Evolutionary conservation across 2,329 filamentous ascomycete species (phyloP).

Genomic region (Allantophomopsis lycopodina): DNA sequence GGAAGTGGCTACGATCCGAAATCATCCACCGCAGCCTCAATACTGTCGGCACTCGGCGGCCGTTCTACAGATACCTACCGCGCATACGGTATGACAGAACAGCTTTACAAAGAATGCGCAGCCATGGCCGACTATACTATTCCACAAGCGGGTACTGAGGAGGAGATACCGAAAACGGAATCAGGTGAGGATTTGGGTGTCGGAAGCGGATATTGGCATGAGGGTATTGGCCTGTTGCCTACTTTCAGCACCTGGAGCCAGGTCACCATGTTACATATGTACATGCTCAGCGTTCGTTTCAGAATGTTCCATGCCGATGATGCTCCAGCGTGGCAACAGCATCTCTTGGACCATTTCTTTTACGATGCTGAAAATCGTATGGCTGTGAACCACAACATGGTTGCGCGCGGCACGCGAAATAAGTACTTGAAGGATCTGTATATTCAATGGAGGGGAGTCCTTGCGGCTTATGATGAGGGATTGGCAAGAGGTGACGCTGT

Average conservation of each 20-base stretch:
- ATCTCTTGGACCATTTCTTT: slow-evolving; percentile 92
- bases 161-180: slow-evolving; percentile 54
- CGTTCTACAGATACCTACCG: slow-evolving; percentile 52
- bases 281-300: slow-evolving; percentile 72
- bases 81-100: slow-evolving; percentile 66
- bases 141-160: slow-evolving; percentile 50
- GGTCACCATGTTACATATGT: slow-evolving; percentile 93
- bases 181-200: slow-evolving; percentile 74
- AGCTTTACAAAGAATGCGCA: slow-evolving; percentile 64
- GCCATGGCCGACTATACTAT: slow-evolving; percentile 65
- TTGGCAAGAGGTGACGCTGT: slow-evolving; percentile 64
- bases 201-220: slow-evolving; percentile 68
- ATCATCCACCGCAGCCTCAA: no score
- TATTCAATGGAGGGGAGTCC: slow-evolving; percentile 78
- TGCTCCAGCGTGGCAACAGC: slow-evolving; percentile 69
- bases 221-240: slow-evolving; percentile 62
- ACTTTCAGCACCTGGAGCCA: slow-evolving; percentile 96
- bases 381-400: slow-evolving; percentile 63
- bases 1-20: neutral
- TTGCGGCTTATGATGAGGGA: slow-evolving; percentile 77
- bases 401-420: slow-evolving; percentile 42
- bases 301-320: slow-evolving; percentile 60
- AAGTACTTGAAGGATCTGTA: slow-evolving; percentile 78
- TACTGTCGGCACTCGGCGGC: slow-evolving; percentile 1
- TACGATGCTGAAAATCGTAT: slow-evolving; percentile 77